Evolutionary conservation across 164 flowering plant species (phyloP), one percentile per base, ranked within the genome.

Genomic region (Aristolochia californica): DNA sequence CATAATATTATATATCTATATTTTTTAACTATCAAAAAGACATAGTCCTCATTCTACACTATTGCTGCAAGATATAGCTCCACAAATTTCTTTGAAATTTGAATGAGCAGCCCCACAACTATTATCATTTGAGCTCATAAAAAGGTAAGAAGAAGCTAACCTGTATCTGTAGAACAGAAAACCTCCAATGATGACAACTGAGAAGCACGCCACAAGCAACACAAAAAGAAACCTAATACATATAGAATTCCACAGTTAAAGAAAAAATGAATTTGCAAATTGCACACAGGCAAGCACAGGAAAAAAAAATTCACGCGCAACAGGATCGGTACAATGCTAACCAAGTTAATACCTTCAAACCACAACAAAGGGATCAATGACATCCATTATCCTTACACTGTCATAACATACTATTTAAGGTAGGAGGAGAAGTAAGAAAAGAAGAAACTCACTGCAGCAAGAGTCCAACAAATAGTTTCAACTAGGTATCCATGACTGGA

Each of bases 111-210:
- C 22, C 22, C 1, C 53, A 22, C 8, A 50, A 50, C 13, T 26
- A 21, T 50, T 22, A 34, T 34, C 3, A 12, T 34, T 34, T 34
- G 10, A 34, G 40, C 30, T 48, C 22, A 45, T 30, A 18, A 43
- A 34, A n/a, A 24, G 17, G 26, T 38, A 54, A 14, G 16, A 34
- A 45, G 22, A 23, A 69, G 47, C 47, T 67, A 70, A 93, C 99
- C 99, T 89, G 76, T 78, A 71, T 69, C 83, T 83, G 77, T 69
- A 93, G 80, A 93, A 87, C 60, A 93, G 75, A 56, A 93, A 64
- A 57, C 99, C 99, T 45, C 99, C 99, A 60, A 89, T 79, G 49
- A 89, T 27, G 28, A 89, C 94, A 72, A 93, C 89, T 54, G 97
- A 89, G 78, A 83, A 72, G 78, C 99, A 93, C 43, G 95, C 89